phyloP scores from a whole-genome alignment of 169 alveolate species.

The Perkinsus chesapeaki region DNA sequence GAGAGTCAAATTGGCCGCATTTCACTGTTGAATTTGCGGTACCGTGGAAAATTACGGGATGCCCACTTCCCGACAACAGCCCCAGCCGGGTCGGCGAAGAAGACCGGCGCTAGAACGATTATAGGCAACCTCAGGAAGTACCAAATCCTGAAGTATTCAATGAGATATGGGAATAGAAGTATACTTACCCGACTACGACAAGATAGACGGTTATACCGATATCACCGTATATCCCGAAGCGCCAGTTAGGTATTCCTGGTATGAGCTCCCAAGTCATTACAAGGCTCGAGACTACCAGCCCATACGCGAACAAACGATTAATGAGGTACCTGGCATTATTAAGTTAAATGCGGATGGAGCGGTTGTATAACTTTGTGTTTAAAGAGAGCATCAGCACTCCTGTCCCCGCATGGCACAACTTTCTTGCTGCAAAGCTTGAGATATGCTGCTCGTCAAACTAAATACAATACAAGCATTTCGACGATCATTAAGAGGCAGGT shows the following conservation, averaged over 20 bases:
- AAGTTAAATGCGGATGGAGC: no score
- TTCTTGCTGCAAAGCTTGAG: background rate
- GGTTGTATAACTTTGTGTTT: background rate
- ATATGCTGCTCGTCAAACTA: background rate
- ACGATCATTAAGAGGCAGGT: background rate
- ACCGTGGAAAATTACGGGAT: background rate
- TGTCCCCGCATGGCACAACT: background rate
- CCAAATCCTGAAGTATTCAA: background rate
- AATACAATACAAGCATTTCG: background rate
- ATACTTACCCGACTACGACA: background rate
- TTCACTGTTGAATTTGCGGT: background rate
- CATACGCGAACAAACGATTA: background rate
- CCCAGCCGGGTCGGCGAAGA: background rate
- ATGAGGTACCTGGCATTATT: background rate
- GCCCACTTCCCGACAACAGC: background rate
- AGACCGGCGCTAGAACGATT: background rate
- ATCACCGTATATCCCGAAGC: background rate
- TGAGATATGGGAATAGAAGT: background rate
- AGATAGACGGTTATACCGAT: background rate
- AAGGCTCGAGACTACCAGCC: background rate
- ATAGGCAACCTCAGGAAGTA: background rate
- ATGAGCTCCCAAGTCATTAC: background rate
- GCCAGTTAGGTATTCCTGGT: background rate
- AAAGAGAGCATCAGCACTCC: background rate
- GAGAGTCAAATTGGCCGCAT: background rate